Conservation (phyloP, 805 yeast genomes). For the Lachancea quebecensis region DNA sequence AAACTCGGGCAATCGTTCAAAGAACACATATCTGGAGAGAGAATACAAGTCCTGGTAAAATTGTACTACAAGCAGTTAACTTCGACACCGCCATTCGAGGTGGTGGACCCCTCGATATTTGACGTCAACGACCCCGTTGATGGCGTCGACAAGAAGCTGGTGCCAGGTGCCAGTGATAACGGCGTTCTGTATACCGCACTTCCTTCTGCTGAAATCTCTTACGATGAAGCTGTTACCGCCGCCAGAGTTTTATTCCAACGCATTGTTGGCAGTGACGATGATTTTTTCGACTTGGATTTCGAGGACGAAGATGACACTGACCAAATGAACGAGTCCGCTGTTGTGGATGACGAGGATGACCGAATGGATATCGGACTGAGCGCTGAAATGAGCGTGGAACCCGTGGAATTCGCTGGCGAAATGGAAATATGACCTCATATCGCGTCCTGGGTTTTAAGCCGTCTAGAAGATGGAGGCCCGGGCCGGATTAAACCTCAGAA, state of each 20-base stretch:
- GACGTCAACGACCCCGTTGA: constrained; percentile 29
- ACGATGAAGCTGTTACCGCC: constrained; percentile 84
- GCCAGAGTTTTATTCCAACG: constrained; percentile 66
- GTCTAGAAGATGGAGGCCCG: background rate
- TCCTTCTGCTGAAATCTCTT: constrained; percentile 82
- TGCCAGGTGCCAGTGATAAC: constrained; percentile 39
- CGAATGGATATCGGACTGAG: constrained; percentile 21
- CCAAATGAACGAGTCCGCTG: constrained; percentile 30
- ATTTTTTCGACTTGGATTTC: constrained; percentile 92
- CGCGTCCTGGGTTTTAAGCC: background rate
- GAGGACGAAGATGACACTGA: constrained; percentile 82
- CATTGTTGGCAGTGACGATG: constrained; percentile 90
- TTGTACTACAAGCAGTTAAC: constrained; percentile 55
- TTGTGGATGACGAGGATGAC: constrained; percentile 28
- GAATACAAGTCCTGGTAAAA: constrained; percentile 53
- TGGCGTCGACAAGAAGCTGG: constrained; percentile 12
- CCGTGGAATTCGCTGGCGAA: constrained; percentile 37
- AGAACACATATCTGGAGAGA: constrained; percentile 76
- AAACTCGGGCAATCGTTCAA: constrained; percentile 80
- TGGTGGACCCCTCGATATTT: constrained; percentile 39
- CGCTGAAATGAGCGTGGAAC: constrained; percentile 22
- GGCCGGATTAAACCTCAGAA: background rate
- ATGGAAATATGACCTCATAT: constrained; percentile 29
- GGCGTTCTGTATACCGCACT: constrained; percentile 48
- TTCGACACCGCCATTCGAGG: constrained; percentile 49